Conservation (phyloP, 495 filamentous ascomycete genomes). For the Aspergillus funiculosus region DNA sequence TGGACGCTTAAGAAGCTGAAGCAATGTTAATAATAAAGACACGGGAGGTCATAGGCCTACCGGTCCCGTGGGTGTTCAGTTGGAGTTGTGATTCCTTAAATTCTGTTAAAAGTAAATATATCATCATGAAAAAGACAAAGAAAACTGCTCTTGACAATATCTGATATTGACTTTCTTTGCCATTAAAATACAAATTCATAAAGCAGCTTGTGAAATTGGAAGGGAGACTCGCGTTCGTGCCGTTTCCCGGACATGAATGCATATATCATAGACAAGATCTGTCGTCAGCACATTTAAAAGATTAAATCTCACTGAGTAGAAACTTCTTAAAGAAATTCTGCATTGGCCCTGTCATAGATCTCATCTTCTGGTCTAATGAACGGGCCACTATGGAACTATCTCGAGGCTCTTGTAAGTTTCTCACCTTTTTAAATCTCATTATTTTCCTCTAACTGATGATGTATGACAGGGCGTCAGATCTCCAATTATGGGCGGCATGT, state of each 20-base stretch:
- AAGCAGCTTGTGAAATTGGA: slow-evolving; percentile 1
- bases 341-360: slow-evolving; percentile 7
- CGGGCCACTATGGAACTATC: background rate
- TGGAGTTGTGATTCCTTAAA: background rate
- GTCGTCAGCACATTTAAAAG: background rate
- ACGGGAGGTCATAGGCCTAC: background rate
- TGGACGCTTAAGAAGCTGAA: background rate
- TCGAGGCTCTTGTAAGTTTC: slow-evolving; percentile 3
- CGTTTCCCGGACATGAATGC: slow-evolving; percentile 2
- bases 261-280: slow-evolving; percentile 3
- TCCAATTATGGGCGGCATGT: background rate
- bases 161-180: slow-evolving; percentile 1
- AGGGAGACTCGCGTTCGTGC: background rate
- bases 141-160: background rate
- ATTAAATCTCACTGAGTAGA: background rate
- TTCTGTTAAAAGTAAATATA: slow-evolving; percentile 1
- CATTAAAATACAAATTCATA: background rate
- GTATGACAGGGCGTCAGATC: background rate
- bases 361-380: slow-evolving; percentile 1
- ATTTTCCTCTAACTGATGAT: background rate
- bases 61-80: background rate
- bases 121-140: slow-evolving; percentile 7
- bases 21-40: background rate
- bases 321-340: background rate
- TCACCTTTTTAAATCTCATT: background rate